phyloP scores from a whole-genome alignment of 331 rosid genomes.

The Stylosanthes scabra region DNA sequence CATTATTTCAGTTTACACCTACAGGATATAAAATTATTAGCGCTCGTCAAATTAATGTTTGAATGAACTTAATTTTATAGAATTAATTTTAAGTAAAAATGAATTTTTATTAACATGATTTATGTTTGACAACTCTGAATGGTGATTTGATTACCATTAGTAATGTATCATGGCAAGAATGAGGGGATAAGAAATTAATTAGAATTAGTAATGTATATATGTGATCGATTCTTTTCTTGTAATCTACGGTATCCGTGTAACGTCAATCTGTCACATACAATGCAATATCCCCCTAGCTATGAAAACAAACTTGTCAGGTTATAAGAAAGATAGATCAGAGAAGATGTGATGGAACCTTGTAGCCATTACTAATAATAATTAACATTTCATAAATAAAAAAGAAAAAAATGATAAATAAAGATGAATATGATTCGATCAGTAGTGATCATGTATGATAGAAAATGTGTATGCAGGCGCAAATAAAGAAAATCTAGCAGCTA shows the following conservation, averaged over 20 bases:
- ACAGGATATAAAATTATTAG: no score
- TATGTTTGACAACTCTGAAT: no score
- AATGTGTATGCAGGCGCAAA: not conserved
- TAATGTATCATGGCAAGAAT: no score
- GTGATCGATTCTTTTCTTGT: constrained; percentile 48
- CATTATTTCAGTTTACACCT: no score
- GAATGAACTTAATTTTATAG: no score
- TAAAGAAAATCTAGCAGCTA: not conserved
- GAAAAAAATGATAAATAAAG: not conserved
- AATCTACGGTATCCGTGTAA: constrained; percentile 50
- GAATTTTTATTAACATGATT: no score
- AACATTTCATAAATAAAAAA: not conserved
- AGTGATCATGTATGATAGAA: not conserved
- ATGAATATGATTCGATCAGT: not conserved
- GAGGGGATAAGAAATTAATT: no score
- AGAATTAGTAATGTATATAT: no score
- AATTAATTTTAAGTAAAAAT: no score
- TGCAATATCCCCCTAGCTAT: constrained; percentile 38
- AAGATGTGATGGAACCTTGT: constrained; percentile 56
- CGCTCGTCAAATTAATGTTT: no score
- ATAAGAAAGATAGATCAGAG: constrained; percentile 51
- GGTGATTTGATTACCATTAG: no score
- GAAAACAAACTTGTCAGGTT: constrained; percentile 48
- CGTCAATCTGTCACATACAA: constrained; percentile 48
- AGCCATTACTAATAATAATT: not conserved